phyloP scores from a whole-genome alignment of 139 green algal species.

The Choricystis sp. region DNA sequence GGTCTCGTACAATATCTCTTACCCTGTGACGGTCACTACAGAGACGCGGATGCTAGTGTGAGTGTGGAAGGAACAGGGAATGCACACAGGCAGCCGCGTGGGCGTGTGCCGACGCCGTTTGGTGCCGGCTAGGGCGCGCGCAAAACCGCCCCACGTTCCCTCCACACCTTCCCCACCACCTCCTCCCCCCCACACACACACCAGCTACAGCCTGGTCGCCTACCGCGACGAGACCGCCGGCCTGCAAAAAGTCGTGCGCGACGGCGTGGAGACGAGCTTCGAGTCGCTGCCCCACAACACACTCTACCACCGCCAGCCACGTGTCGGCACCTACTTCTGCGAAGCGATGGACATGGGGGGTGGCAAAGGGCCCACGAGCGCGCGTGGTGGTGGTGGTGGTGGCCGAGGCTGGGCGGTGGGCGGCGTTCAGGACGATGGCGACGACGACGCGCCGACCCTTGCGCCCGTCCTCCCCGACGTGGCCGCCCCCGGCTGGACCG shows the following conservation, averaged over 20 bases:
- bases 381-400: too few relatives aligned
- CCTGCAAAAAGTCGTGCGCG: constrained; percentile 16
- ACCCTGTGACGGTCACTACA: background rate
- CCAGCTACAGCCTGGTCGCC: constrained; percentile 13
- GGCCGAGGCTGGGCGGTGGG: background rate
- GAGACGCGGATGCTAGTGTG: background rate
- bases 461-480: constrained; percentile 27
- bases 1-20: background rate
- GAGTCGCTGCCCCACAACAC: background rate
- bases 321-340: constrained; percentile 6
- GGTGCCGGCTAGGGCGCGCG: background rate
- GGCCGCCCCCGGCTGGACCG: constrained; percentile 13
- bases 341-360: background rate
- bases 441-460: background rate
- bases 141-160: background rate
- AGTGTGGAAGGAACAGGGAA: background rate
- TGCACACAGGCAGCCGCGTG: too few relatives aligned
- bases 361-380: constrained; percentile 5
- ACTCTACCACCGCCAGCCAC: constrained; percentile 9
- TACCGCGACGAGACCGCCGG: constrained; percentile 21
- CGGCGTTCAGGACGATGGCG: background rate
- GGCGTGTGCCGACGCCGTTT: too few relatives aligned
- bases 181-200: too few relatives aligned
- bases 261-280: constrained; percentile 25
- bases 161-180: background rate